A percentile compares a stretch with the other conserved stretches of the same genome.
These are phyloP conservation scores for Mallotus japonicus DNA, from an alignment of 441 rosid species.

Conservation along the genomic window DNA sequence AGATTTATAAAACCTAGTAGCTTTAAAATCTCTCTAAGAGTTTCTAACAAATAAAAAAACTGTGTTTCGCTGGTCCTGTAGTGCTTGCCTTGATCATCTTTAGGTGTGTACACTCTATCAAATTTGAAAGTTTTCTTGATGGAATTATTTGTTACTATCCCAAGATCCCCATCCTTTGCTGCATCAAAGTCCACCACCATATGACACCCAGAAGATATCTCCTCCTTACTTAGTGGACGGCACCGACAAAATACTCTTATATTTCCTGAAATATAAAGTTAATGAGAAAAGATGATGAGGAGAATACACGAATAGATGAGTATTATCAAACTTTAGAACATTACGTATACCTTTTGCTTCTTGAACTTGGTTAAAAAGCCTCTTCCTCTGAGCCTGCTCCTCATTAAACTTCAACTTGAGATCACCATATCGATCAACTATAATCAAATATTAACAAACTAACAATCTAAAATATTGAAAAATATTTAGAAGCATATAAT, in stretches of 20 bases:
- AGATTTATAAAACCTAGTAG: too few relatives aligned
- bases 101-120: constrained; percentile 66
- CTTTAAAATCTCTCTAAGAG: too few relatives aligned
- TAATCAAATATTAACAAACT: constrained; percentile 18
- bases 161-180: constrained; percentile 79
- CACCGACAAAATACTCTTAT: constrained; percentile 83
- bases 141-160: constrained; percentile 46
- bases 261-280: constrained; percentile 43
- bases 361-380: constrained; percentile 71
- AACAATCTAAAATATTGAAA: neutral
- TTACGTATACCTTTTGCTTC: constrained; percentile 58
- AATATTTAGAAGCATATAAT: neutral
- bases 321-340: neutral
- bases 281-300: neutral
- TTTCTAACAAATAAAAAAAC: too few relatives aligned
- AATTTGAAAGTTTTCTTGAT: constrained; percentile 63
- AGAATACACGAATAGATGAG: neutral
- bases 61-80: neutral
- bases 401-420: constrained; percentile 60
- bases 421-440: constrained; percentile 74
- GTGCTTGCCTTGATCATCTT: constrained; percentile 66
- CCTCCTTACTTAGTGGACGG: constrained; percentile 67
- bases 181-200: constrained; percentile 59
- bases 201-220: constrained; percentile 44
- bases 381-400: constrained; percentile 71